These are phyloP conservation scores for Ustilago cynodontis DNA, from an alignment of 1,284 basidiomycete genomes.

Conservation along the genomic window DNA sequence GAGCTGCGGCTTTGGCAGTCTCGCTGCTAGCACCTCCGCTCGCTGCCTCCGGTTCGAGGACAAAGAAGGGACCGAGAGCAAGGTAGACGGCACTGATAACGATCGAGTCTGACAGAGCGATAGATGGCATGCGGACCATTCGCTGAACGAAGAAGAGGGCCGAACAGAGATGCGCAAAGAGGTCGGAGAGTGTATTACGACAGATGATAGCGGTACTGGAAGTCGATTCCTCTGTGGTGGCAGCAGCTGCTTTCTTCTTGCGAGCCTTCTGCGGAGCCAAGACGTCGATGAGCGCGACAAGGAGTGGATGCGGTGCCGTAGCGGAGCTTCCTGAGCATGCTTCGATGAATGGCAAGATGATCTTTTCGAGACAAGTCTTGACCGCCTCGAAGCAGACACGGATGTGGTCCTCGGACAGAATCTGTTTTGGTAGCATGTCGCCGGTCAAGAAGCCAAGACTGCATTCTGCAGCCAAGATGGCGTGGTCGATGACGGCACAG, in stretches of 20 bases:
- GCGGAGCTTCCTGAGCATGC: constrained; percentile 70
- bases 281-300: constrained; percentile 68
- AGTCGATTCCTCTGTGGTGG: constrained; percentile 19
- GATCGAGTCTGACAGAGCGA: constrained; percentile 66
- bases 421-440: constrained; percentile 81
- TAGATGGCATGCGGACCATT: constrained; percentile 71
- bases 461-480: constrained; percentile 82
- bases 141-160: constrained; percentile 70
- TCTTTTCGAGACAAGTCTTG: constrained; percentile 82
- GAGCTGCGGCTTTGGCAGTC: constrained; percentile 32
- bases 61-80: constrained; percentile 90
- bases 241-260: constrained; percentile 38
- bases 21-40: constrained; percentile 37
- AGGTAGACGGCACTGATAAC: constrained; percentile 92
- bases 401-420: constrained; percentile 90
- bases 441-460: constrained; percentile 81
- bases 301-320: constrained; percentile 32
- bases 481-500: constrained; percentile 53
- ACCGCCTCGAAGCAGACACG: constrained; percentile 80
- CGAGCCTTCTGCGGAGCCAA: constrained; percentile 47
- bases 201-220: constrained; percentile 45
- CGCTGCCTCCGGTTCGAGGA: constrained; percentile 74
- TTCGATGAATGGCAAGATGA: constrained; percentile 90
- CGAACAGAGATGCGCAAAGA: constrained; percentile 55
- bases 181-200: constrained; percentile 43